Evolutionary conservation across 176 grass and related monocot species (phyloP).

Genomic region (Rhynchospora tenuis): DNA sequence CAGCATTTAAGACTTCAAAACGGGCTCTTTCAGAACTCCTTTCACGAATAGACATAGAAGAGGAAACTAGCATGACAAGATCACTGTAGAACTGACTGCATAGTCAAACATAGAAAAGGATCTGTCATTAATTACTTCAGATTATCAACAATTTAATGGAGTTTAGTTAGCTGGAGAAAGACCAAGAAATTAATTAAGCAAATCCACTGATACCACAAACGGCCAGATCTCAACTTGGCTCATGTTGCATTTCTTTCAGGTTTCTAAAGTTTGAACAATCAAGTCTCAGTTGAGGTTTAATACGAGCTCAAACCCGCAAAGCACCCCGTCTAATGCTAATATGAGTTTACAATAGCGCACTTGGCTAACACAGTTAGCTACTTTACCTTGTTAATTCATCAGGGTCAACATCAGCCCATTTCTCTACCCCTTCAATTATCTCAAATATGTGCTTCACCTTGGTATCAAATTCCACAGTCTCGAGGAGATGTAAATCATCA

Average conservation of each 20-base stretch:
- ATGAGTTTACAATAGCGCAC: neutral
- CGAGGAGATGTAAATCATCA: constrained; percentile 79
- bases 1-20: constrained; percentile 90
- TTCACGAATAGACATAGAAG: constrained; percentile 79
- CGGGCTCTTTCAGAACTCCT: constrained; percentile 71
- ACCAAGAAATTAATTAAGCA: neutral
- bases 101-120: constrained; percentile 14
- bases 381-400: constrained; percentile 86
- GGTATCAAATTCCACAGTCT: constrained; percentile 74
- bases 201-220: neutral
- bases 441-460: constrained; percentile 87
- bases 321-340: constrained; percentile 7
- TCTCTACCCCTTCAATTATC: constrained; percentile 73
- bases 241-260: neutral
- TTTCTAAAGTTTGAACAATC: neutral
- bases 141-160: neutral
- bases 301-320: neutral
- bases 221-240: neutral
- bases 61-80: constrained; percentile 73
- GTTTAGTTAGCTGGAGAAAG: neutral
- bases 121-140: constrained; percentile 9
- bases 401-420: constrained; percentile 61
- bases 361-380: neutral
- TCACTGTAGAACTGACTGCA: constrained; percentile 90
- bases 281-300: neutral